phyloP scores from a whole-genome alignment of 177 flowering plant species.

The Tripterygium wilfordii region DNA sequence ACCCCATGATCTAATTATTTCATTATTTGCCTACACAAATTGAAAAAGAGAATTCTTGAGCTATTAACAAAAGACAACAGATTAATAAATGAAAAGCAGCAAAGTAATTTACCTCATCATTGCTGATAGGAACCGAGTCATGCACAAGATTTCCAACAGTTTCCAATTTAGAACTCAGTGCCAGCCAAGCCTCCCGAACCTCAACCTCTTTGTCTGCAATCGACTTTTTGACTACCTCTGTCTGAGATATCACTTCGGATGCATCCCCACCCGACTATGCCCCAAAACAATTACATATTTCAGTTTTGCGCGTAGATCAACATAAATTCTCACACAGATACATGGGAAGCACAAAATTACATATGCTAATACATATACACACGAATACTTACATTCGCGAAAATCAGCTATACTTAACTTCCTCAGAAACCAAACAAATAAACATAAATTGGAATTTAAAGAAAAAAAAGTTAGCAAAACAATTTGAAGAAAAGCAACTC shows the following conservation, averaged over 20 bases:
- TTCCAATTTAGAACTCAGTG: slow-evolving; percentile 46
- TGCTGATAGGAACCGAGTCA: slow-evolving; percentile 75
- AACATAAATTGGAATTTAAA: not conserved
- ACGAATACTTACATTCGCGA: no score
- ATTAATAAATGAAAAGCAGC: not conserved
- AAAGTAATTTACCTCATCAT: slow-evolving; percentile 61
- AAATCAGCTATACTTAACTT: not conserved
- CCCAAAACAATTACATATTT: slow-evolving; percentile 5
- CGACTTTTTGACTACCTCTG: slow-evolving; percentile 60
- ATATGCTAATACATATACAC: slow-evolving; percentile 1
- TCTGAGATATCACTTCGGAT: slow-evolving; percentile 41
- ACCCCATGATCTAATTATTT: slow-evolving; percentile 68
- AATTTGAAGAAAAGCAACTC: slow-evolving; percentile 11
- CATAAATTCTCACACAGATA: no score
- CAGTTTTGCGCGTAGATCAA: no score
- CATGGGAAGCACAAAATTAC: not conserved
- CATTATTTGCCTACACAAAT: slow-evolving; percentile 71
- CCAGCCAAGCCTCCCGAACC: slow-evolving; percentile 54
- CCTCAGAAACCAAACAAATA: not conserved
- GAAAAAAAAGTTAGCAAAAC: not conserved
- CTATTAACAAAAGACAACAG: not conserved
- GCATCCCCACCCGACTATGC: slow-evolving; percentile 65
- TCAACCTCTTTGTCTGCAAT: slow-evolving; percentile 62
- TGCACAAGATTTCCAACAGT: slow-evolving; percentile 86
- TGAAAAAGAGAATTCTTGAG: not conserved